Base-by-base conservation (phyloP, 192 early-diverging fungal genomes). In the Podila horticola region DNA sequence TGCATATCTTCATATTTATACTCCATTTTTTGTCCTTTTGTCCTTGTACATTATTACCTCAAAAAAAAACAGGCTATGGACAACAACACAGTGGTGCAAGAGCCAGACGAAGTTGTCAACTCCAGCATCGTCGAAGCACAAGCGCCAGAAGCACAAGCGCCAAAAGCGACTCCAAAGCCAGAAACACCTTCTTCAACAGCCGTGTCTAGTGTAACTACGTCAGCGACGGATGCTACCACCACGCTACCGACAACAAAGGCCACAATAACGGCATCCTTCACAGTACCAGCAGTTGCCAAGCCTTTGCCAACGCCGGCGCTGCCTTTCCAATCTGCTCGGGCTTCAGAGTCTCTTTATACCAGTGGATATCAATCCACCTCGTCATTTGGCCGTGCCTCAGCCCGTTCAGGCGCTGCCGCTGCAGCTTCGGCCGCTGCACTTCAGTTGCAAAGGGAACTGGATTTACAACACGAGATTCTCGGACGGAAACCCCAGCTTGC, bases 401-500 rank as follows among this genome's bases (percentile, higher is more conserved):
- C 55, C 41, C 77, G 77, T 67, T 73, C 77, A 60, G 59, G 70
- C 17, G 74, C 77, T 33, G 71, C 77, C 4, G 77, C 77, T 0
- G 77, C 77, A 4, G 77, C 77, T 1, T 81, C 77, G 10, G 77
- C 77, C 22, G 77, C 66, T 2, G 77, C 77, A 9, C 57, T 81
- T 19, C 77, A 81, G 28, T 31, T 81, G 17, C 71, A 69, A 52
- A 20, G 77, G 20, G 77, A 81, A 19, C 41, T 81, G 48, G 77
- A 81, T 33, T 55, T 64, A 26, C 77, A 81, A 30, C 77, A 81
- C 38, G 77, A 81, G 59, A 61, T 81, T n/a, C 51, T 81, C 2
- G 77, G 77, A 30, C 62, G 77, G 57, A 81, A 81, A 63, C 77
- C 77, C 10, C 77, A 81, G 19, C 58, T 81, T 22, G 77, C 77